phyloP scores from a whole-genome alignment of 2,329 filamentous ascomycete species.

The Monilinia laxa region DNA sequence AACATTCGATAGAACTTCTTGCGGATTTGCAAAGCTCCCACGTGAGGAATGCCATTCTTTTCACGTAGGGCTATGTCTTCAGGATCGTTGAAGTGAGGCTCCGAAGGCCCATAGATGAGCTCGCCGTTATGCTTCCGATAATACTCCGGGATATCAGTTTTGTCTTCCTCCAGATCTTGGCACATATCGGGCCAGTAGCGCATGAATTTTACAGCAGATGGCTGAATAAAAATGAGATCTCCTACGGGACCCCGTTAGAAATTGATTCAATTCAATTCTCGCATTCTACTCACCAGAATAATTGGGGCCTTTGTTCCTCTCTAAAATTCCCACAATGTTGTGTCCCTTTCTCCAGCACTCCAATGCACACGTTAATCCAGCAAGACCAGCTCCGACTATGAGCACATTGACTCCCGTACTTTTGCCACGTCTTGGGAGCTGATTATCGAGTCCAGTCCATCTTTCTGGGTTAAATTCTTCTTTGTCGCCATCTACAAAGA shows the following conservation, averaged over 20 bases:
- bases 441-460: too few species aligned
- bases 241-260: slow-evolving; percentile 11
- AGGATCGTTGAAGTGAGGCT: slow-evolving; percentile 28
- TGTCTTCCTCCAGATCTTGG: not conserved
- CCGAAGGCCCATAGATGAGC: slow-evolving; percentile 45
- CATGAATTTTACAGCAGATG: slow-evolving; percentile 56
- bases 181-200: slow-evolving; percentile 50
- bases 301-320: too few species aligned
- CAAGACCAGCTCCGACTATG: too few species aligned
- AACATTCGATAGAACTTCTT: slow-evolving; percentile 55
- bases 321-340: too few species aligned
- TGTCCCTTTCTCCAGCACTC: too few species aligned
- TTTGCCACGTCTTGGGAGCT: too few species aligned
- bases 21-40: slow-evolving; percentile 47
- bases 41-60: slow-evolving; percentile 38
- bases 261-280: too few species aligned
- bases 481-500: too few species aligned
- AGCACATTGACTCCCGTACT: too few species aligned
- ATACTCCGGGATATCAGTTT: slow-evolving; percentile 38
- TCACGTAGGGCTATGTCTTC: slow-evolving; percentile 47
- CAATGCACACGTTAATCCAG: too few species aligned
- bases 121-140: slow-evolving; percentile 41
- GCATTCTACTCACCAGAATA: too few species aligned
- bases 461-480: too few species aligned
- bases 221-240: slow-evolving; percentile 53